Conservation (phyloP, 2,329 filamentous ascomycete species). For the Colletotrichum gigasporum region DNA sequence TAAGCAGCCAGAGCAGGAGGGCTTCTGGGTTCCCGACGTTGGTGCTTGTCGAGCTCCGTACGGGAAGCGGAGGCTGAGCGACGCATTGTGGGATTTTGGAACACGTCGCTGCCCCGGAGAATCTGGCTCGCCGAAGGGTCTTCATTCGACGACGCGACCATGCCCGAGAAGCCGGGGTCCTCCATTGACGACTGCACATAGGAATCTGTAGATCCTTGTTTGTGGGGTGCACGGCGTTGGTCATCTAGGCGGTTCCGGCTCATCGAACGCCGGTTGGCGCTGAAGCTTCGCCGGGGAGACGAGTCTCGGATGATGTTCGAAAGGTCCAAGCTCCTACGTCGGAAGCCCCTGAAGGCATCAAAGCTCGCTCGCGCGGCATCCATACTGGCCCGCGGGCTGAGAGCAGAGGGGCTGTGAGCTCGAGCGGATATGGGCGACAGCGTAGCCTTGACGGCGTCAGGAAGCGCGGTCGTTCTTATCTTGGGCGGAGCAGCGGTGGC, state of each 20-base stretch:
- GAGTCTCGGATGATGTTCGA: conserved; percentile 52
- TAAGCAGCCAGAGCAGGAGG: conserved; percentile 21
- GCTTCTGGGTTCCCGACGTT: conserved; percentile 10
- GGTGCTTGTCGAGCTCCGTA: conserved; percentile 31
- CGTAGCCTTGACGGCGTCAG: conserved; percentile 70
- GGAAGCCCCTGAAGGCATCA: conserved; percentile 59
- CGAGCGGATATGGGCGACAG: conserved; percentile 64
- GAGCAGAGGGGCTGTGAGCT: conserved; percentile 46
- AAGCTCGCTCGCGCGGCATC: conserved; percentile 64
- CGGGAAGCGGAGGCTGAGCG: conserved; percentile 52
- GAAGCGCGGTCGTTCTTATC: conserved; percentile 52
- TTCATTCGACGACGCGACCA: conserved; percentile 74
- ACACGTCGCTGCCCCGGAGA: conserved; percentile 85
- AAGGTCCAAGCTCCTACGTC: conserved; percentile 62
- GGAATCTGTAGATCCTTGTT: conserved; percentile 76
- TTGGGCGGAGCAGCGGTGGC: conserved; percentile 36
- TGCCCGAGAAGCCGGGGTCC: conserved; percentile 76
- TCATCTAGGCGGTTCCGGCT: conserved; percentile 60
- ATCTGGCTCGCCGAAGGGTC: conserved; percentile 93
- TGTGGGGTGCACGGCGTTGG: conserved; percentile 55
- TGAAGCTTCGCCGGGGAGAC: conserved; percentile 69
- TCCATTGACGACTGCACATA: conserved; percentile 77
- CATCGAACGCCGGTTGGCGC: conserved; percentile 63
- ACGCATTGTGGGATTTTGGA: conserved; percentile 79
- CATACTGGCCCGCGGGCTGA: conserved; percentile 64